A percentile compares a stretch with the other conserved stretches of the same genome.
Evolutionary conservation across 306 rosid species (phyloP).

Genomic region (Begonia masoniana): DNA sequence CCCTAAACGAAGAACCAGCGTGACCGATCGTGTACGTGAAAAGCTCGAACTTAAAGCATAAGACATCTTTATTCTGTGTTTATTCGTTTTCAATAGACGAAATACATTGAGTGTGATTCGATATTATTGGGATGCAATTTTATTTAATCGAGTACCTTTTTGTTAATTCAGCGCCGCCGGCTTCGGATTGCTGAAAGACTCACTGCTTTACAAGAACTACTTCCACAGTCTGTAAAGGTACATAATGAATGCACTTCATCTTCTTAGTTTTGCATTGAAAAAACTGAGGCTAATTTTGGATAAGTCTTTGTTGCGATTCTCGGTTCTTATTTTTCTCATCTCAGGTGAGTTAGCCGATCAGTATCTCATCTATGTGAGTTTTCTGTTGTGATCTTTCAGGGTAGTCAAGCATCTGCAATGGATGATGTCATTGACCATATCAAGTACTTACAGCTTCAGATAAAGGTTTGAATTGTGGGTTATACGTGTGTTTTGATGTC

Average conservation of each 20-base stretch:
- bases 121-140: neutral
- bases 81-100: neutral
- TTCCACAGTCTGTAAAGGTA: slow-evolving; percentile 64
- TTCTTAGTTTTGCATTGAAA: no score
- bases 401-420: slow-evolving; percentile 42
- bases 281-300: no score
- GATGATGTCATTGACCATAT: slow-evolving; percentile 78
- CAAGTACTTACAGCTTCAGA: slow-evolving; percentile 66
- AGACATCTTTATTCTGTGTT: neutral
- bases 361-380: no score
- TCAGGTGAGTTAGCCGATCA: no score
- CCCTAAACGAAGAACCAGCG: slow-evolving; percentile 22
- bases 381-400: slow-evolving; percentile 32
- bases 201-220: slow-evolving; percentile 51
- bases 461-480: slow-evolving; percentile 40
- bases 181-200: slow-evolving; percentile 52
- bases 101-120: neutral
- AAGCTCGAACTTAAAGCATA: neutral
- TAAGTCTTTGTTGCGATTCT: no score
- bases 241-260: no score
- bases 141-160: slow-evolving; percentile 6
- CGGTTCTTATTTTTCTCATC: no score
- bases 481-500: slow-evolving; percentile 1
- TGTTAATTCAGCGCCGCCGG: slow-evolving; percentile 46
- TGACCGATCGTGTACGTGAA: slow-evolving; percentile 40